These are phyloP conservation scores for Aspergillus haitiensis DNA, from an alignment of 495 filamentous ascomycete species.

Conservation along the genomic window DNA sequence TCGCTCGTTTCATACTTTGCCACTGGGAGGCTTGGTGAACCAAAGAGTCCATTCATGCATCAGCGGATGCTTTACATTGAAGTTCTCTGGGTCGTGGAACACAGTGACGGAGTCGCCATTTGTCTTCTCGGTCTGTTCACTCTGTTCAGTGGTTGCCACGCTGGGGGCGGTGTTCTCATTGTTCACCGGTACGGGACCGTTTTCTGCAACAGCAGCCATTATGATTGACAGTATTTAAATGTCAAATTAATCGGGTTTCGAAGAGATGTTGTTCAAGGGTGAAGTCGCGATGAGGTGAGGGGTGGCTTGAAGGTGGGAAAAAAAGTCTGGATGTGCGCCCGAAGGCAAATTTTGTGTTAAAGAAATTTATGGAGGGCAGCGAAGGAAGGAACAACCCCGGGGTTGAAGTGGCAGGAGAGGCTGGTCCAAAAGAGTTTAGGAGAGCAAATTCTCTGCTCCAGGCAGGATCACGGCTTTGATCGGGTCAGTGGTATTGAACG, in stretches of 20 bases:
- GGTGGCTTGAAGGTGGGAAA: slow-evolving; percentile 28
- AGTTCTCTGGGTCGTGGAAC: slow-evolving; percentile 96
- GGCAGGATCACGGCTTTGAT: slow-evolving; percentile 37
- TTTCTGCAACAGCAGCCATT: slow-evolving; percentile 49
- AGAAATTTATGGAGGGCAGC: slow-evolving; percentile 13
- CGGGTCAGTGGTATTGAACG: slow-evolving; percentile 11
- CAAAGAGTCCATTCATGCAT: slow-evolving; percentile 97
- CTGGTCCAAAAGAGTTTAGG: slow-evolving; percentile 13
- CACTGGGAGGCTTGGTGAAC: slow-evolving; percentile 98
- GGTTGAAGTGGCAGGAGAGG: not conserved
- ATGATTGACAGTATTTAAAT: slow-evolving; percentile 20
- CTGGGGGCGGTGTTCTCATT: slow-evolving; percentile 45
- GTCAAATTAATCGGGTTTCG: slow-evolving; percentile 1
- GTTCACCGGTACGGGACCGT: slow-evolving; percentile 39
- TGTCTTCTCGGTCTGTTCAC: slow-evolving; percentile 36
- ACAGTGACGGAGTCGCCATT: slow-evolving; percentile 73
- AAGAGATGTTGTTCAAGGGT: slow-evolving; percentile 20
- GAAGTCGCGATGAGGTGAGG: slow-evolving; percentile 20
- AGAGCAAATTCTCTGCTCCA: slow-evolving; percentile 42
- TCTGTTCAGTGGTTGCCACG: slow-evolving; percentile 28
- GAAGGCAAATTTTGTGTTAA: slow-evolving; percentile 28
- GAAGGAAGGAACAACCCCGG: slow-evolving; percentile 35
- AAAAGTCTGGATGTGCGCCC: slow-evolving; percentile 33
- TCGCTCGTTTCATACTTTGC: slow-evolving; percentile 65
- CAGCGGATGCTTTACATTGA: slow-evolving; percentile 97